Evolutionary conservation across 148 eudicot genomes (phyloP), one percentile per base, ranked within the genome.

Genomic region (Simmondsia chinensis): DNA sequence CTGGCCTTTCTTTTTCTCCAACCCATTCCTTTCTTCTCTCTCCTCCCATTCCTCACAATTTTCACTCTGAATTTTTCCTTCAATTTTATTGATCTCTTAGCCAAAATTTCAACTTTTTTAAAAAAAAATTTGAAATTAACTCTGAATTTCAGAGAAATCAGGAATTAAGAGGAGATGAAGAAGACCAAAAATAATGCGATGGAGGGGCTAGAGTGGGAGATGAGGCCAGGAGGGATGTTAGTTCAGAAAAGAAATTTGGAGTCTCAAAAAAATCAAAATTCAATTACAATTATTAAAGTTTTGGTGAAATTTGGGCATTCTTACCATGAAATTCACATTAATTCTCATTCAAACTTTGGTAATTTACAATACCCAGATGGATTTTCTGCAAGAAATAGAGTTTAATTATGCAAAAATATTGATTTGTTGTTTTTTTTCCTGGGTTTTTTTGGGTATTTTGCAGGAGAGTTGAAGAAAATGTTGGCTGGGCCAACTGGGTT

Each of bases 161-260:
- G 50, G 43, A 17, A 46, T 6, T 36, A 52, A 29, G 17, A 26
- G 14, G 4, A 6, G 42, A 65, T 64, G 70, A 57, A 64, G 59
- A 57, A 64, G 36, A 20, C 56, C 42, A 48, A 27, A 36, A 46
- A 24, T 20, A 52, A 61, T 9, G 42, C 17, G 46, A 51, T 65
- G 41, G 67, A 50, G 45, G 76, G 54, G 11, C 37, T 40, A 1
- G 70, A 51, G 12, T 77, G 74, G 79, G 94, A 84, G 19, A 27
- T 74, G 45, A 71, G 94, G 51, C 88, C 94, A n/a, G 74, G 88
- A 22, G 94, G 94, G 21, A 71, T 84, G 88, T 49, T 84, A 30
- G 88, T 84, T 8, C 94, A 84, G 48, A 69, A 77, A 40, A 48
- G 94, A 37, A 71, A 57, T 30, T 60, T 71, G 4, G 75, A 76